phyloP scores from a whole-genome alignment of 2,329 filamentous ascomycete species.

The Fusarium luffae region DNA sequence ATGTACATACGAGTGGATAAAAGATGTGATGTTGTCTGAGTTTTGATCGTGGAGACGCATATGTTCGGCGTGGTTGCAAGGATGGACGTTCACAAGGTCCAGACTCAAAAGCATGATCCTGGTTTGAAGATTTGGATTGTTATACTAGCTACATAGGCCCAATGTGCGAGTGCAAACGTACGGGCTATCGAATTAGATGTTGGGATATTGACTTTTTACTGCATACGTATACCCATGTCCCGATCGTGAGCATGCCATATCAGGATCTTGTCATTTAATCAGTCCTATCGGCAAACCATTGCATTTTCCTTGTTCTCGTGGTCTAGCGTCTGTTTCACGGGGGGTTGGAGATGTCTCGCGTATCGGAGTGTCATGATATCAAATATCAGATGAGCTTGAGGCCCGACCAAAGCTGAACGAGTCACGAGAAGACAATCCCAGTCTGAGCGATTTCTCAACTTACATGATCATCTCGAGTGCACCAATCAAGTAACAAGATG shows the following conservation, averaged over 20 bases:
- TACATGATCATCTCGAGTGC: neutral
- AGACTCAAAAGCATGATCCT: slow-evolving; percentile 18
- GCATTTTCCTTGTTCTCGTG: neutral
- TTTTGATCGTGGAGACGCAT: slow-evolving; percentile 7
- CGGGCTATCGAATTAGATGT: slow-evolving; percentile 31
- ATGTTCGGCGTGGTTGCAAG: slow-evolving; percentile 16
- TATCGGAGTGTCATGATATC: slow-evolving; percentile 13
- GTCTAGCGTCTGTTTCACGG: slow-evolving; percentile 10
- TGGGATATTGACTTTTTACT: slow-evolving; percentile 14
- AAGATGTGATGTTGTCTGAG: slow-evolving; percentile 4
- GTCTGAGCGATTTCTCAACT: slow-evolving; percentile 1
- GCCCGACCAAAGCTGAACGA: neutral
- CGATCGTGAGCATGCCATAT: neutral
- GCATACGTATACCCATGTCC: slow-evolving; percentile 31
- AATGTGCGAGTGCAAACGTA: slow-evolving; percentile 2
- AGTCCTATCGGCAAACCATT: neutral
- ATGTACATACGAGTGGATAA: neutral
- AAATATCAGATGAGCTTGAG: slow-evolving; percentile 13
- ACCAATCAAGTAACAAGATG: neutral
- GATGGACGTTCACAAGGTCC: slow-evolving; percentile 18
- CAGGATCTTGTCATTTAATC: slow-evolving; percentile 3
- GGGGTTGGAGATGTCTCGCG: slow-evolving; percentile 17
- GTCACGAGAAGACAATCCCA: neutral
- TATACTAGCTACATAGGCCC: slow-evolving; percentile 25
- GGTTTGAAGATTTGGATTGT: slow-evolving; percentile 38